Percentiles rank a stretch among this genome's conserved stretches.
These are phyloP conservation scores for Macaranga tanarius DNA, from an alignment of 441 rosid species.

Conservation along the genomic window DNA sequence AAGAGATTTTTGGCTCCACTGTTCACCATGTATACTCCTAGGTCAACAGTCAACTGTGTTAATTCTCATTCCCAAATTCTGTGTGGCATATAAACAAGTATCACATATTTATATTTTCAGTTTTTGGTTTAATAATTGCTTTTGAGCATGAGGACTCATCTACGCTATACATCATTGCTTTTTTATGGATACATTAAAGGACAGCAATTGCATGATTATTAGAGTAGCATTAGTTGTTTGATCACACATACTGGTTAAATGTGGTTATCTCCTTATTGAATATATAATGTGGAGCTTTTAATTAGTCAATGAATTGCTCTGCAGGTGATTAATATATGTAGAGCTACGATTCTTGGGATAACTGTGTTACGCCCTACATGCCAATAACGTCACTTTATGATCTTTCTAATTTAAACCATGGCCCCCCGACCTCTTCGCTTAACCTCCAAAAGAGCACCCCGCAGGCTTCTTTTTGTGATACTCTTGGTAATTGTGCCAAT, in stretches of 20 bases:
- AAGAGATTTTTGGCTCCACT: neutral
- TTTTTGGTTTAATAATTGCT: neutral
- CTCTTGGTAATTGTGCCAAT: slow-evolving; percentile 48
- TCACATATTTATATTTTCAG: neutral
- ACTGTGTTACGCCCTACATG: slow-evolving; percentile 18
- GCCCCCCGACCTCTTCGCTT: slow-evolving; percentile 37
- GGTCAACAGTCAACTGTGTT: neutral
- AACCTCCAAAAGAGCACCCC: slow-evolving; percentile 33
- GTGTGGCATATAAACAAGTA: neutral
- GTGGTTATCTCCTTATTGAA: neutral
- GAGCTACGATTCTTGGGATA: slow-evolving; percentile 15
- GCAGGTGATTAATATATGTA: slow-evolving; percentile 8
- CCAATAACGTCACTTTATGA: slow-evolving; percentile 9
- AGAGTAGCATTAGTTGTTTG: neutral
- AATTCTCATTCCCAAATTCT: neutral
- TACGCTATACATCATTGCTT: neutral
- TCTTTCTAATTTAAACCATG: slow-evolving; percentile 41
- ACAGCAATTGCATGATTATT: neutral
- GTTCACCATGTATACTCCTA: neutral
- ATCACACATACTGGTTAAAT: too few species aligned
- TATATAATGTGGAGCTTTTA: neutral
- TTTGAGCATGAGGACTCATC: neutral
- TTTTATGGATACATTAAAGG: neutral
- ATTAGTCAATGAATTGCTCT: neutral
- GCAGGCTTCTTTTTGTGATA: slow-evolving; percentile 32